These are phyloP conservation scores for Suhomyces pyralidae DNA, from an alignment of 805 yeast genomes.

Conservation along the genomic window DNA sequence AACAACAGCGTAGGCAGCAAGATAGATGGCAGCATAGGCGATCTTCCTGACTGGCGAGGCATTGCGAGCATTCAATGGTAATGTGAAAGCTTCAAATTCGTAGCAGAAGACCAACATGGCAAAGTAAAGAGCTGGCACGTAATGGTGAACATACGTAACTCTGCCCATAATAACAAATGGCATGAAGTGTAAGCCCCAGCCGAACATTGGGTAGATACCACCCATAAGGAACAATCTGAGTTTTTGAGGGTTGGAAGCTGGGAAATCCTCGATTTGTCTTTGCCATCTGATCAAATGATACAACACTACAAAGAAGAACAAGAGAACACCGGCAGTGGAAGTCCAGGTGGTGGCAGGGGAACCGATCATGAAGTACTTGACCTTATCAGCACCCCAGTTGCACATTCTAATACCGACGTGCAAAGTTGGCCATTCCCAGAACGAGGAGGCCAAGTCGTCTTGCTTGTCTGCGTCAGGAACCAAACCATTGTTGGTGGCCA, in stretches of 20 bases:
- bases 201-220: slow-evolving; percentile 81
- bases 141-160: slow-evolving; percentile 95
- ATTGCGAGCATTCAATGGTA: slow-evolving; percentile 18
- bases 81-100: slow-evolving; percentile 48
- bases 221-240: slow-evolving; percentile 59
- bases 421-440: slow-evolving; percentile 91
- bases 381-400: slow-evolving; percentile 59
- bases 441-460: slow-evolving; percentile 66
- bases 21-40: slow-evolving; percentile 22
- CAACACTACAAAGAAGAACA: slow-evolving; percentile 47
- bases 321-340: slow-evolving; percentile 57
- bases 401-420: slow-evolving; percentile 73
- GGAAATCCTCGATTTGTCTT: slow-evolving; percentile 62
- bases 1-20: slow-evolving; percentile 29
- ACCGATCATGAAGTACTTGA: slow-evolving; percentile 66
- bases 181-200: slow-evolving; percentile 84
- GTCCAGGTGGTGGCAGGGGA: slow-evolving; percentile 72
- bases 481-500: slow-evolving; percentile 80
- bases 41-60: slow-evolving; percentile 14
- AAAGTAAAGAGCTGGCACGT: slow-evolving; percentile 92
- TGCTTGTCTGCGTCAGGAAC: slow-evolving; percentile 74
- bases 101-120: slow-evolving; percentile 78
- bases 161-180: slow-evolving; percentile 94
- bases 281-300: slow-evolving; percentile 56
- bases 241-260: slow-evolving; percentile 38